Percentiles rank a stretch among this genome's conserved stretches.
These are phyloP conservation scores for Neoboletus magnificus DNA, from an alignment of 768 basidiomycete species.

Conservation along the genomic window DNA sequence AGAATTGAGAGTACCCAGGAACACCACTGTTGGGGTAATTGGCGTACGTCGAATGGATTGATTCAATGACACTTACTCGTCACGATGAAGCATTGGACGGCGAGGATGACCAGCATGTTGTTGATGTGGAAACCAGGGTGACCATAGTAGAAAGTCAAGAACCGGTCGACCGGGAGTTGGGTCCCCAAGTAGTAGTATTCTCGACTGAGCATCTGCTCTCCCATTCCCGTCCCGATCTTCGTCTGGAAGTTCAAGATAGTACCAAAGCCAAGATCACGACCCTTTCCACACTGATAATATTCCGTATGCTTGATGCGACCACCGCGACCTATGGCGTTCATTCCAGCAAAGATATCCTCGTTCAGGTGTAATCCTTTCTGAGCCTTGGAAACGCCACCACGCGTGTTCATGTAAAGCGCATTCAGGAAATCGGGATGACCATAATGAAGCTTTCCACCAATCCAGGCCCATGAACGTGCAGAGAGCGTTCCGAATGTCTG, in stretches of 20 bases:
- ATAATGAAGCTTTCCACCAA: constrained; percentile 97
- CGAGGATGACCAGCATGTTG: constrained; percentile 97
- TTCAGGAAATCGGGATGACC: constrained; percentile 99
- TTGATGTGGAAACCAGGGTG: constrained; percentile 99
- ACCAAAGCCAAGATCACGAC: constrained; percentile 97
- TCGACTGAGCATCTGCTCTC: constrained; percentile 98
- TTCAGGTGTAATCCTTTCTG: constrained; percentile 99
- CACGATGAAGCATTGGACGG: constrained; percentile 92
- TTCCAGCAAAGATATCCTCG: constrained; percentile 99
- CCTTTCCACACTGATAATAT: constrained; percentile 99
- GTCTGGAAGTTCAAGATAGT: constrained; percentile 99
- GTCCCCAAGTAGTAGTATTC: constrained; percentile 99
- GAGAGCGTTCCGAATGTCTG: constrained; percentile 98
- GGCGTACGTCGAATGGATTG: constrained; percentile 10
- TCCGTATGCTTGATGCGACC: constrained; percentile 98
- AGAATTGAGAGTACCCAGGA: constrained; percentile 88
- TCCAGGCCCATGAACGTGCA: constrained; percentile 95
- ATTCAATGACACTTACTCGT: constrained; percentile 57
- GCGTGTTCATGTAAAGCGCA: constrained; percentile 95
- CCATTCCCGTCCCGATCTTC: constrained; percentile 99
- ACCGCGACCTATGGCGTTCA: constrained; percentile 96
- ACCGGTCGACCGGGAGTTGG: constrained; percentile 95
- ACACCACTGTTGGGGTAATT: constrained; percentile 64
- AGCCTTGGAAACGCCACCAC: constrained; percentile 97
- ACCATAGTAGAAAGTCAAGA: constrained; percentile 99